A percentile compares a stretch with the other conserved stretches of the same genome.
These are phyloP conservation scores for Ophiostoma australiae DNA, from an alignment of 2,329 filamentous ascomycete species.

Conservation along the genomic window DNA sequence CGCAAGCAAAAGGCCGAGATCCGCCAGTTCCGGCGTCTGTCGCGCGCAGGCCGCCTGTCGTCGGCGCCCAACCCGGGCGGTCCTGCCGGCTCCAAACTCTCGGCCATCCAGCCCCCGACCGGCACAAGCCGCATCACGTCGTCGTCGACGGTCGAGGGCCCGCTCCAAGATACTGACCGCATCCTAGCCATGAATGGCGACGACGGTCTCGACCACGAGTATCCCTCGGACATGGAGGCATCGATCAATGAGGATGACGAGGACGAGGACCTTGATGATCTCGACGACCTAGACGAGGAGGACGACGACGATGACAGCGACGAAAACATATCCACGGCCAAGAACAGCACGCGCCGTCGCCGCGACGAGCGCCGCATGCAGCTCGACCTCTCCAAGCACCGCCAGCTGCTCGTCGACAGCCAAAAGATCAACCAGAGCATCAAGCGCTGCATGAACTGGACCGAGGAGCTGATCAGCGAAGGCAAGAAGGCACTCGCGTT, in stretches of 20 bases:
- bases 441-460: slow-evolving; percentile 82
- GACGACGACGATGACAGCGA: slow-evolving; percentile 24
- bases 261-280: slow-evolving; percentile 26
- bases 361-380: slow-evolving; percentile 79
- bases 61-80: slow-evolving; percentile 32
- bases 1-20: slow-evolving; percentile 87
- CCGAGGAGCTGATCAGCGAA: slow-evolving; percentile 84
- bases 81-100: slow-evolving; percentile 24
- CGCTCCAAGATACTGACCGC: slow-evolving; percentile 40
- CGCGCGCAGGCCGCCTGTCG: slow-evolving; percentile 71
- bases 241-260: slow-evolving; percentile 30
- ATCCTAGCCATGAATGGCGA: slow-evolving; percentile 36
- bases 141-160: slow-evolving; percentile 39
- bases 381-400: slow-evolving; percentile 81
- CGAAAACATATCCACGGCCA: not conserved
- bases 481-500: slow-evolving; percentile 80
- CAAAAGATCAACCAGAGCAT: slow-evolving; percentile 95
- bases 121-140: slow-evolving; percentile 42
- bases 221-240: slow-evolving; percentile 32
- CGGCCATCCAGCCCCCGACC: not conserved
- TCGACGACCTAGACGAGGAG: slow-evolving; percentile 40
- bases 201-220: slow-evolving; percentile 42
- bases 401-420: slow-evolving; percentile 79
- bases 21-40: slow-evolving; percentile 78
- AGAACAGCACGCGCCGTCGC: slow-evolving; percentile 47